Percentiles rank a stretch among this genome's conserved stretches.
Evolutionary conservation across 345 rosid species (phyloP).

Genomic region (Odontarrhena argentea): DNA sequence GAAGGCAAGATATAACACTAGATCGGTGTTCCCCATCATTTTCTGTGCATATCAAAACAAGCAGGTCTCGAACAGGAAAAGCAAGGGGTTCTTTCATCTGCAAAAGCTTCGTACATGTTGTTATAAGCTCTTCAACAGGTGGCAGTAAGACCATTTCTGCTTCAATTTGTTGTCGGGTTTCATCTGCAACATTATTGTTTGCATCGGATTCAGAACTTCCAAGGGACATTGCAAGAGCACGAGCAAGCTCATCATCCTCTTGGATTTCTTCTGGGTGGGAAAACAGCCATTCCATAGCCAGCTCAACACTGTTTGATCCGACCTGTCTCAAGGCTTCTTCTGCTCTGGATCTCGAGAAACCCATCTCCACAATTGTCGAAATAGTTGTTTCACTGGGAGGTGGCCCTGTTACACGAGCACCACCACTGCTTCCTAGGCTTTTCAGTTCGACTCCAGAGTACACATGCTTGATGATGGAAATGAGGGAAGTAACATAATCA

Average conservation of each 20-base stretch:
- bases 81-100: slow-evolving; percentile 89
- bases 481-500: slow-evolving; percentile 70
- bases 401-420: slow-evolving; percentile 73
- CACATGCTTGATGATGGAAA: slow-evolving; percentile 84
- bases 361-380: slow-evolving; percentile 95
- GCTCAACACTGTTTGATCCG: slow-evolving; percentile 88
- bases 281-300: slow-evolving; percentile 98
- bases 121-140: slow-evolving; percentile 80
- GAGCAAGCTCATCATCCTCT: slow-evolving; percentile 98
- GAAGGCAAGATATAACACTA: slow-evolving; percentile 70
- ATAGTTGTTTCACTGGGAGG: slow-evolving; percentile 91
- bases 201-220: slow-evolving; percentile 83
- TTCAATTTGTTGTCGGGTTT: slow-evolving; percentile 55
- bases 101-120: slow-evolving; percentile 82
- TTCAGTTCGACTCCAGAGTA: slow-evolving; percentile 95
- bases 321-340: slow-evolving; percentile 97
- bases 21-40: slow-evolving; percentile 86
- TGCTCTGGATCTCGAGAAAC: slow-evolving; percentile 89
- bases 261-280: slow-evolving; percentile 88
- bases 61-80: slow-evolving; percentile 88
- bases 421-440: slow-evolving; percentile 51
- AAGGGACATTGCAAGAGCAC: slow-evolving; percentile 95
- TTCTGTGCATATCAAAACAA: slow-evolving; percentile 80
- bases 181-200: slow-evolving; percentile 64
- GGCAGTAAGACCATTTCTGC: slow-evolving; percentile 84